Evolutionary conservation across 202 grass and related monocot species (phyloP).

Genomic region (Setaria viridis): DNA sequence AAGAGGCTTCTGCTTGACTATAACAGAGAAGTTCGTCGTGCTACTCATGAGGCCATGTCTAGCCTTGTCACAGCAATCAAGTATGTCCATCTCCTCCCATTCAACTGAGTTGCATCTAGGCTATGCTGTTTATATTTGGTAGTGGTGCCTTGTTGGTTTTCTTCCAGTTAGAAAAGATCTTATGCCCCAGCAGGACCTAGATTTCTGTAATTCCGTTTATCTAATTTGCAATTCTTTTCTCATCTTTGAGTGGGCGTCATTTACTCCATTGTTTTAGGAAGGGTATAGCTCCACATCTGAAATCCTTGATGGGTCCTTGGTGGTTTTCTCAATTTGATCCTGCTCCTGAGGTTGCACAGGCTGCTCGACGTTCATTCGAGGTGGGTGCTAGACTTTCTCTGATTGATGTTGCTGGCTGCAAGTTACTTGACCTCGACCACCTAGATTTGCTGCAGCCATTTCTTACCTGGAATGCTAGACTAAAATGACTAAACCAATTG

Average conservation of each 20-base stretch:
- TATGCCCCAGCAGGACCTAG: neutral
- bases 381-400: slow-evolving; percentile 56
- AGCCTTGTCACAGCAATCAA: slow-evolving; percentile 75
- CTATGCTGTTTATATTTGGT: slow-evolving; percentile 22
- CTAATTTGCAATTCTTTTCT: slow-evolving; percentile 22
- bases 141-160: slow-evolving; percentile 1
- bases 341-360: slow-evolving; percentile 86
- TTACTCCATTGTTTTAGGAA: slow-evolving; percentile 65
- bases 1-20: slow-evolving; percentile 89
- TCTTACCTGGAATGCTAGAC: slow-evolving; percentile 20
- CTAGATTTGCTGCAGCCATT: slow-evolving; percentile 24
- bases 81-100: slow-evolving; percentile 55
- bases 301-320: slow-evolving; percentile 97
- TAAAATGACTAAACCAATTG: neutral
- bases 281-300: slow-evolving; percentile 89
- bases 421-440: slow-evolving; percentile 1
- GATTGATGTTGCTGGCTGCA: slow-evolving; percentile 28
- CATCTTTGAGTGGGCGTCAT: slow-evolving; percentile 22
- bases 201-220: slow-evolving; percentile 14
- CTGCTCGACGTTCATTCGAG: slow-evolving; percentile 88
- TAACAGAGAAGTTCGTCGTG: slow-evolving; percentile 90
- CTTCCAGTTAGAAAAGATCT: slow-evolving; percentile 19
- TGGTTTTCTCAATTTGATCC: slow-evolving; percentile 99
- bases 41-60: slow-evolving; percentile 90
- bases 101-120: slow-evolving; percentile 19